phyloP scores from a whole-genome alignment of 2,329 filamentous ascomycete genomes.

The Sordariomycetes sp. region DNA sequence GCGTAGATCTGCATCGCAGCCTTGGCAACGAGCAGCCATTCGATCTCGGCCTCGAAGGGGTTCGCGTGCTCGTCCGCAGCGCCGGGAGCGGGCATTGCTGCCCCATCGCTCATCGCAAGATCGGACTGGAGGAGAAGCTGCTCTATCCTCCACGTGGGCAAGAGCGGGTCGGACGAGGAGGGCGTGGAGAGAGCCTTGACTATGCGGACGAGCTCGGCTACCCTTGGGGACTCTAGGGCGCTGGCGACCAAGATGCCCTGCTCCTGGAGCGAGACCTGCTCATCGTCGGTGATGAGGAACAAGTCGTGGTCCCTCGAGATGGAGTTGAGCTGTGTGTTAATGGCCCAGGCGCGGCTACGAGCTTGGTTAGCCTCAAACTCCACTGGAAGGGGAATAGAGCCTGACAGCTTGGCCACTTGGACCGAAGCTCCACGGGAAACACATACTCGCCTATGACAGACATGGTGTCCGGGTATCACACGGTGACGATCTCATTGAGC shows the following conservation, averaged over 20 bases:
- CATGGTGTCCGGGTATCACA: slow-evolving; percentile 19
- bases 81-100: slow-evolving; percentile 13
- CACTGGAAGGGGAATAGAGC: background rate
- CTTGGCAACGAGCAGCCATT: slow-evolving; percentile 87
- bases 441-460: slow-evolving; percentile 37
- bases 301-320: slow-evolving; percentile 20
- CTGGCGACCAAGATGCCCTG: slow-evolving; percentile 26
- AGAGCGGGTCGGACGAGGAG: slow-evolving; percentile 49
- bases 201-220: slow-evolving; percentile 54
- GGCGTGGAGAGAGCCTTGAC: slow-evolving; percentile 63
- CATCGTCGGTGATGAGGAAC: slow-evolving; percentile 21
- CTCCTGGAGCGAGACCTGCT: slow-evolving; percentile 26
- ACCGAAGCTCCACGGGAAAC: slow-evolving; percentile 8
- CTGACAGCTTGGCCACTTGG: background rate
- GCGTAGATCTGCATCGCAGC: slow-evolving; percentile 88
- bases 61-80: slow-evolving; percentile 15
- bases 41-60: slow-evolving; percentile 64
- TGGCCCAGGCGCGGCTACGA: slow-evolving; percentile 46
- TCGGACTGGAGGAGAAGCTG: slow-evolving; percentile 51
- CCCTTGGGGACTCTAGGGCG: slow-evolving; percentile 38
- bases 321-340: slow-evolving; percentile 53
- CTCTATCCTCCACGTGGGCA: slow-evolving; percentile 50
- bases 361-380: background rate
- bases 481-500: background rate
- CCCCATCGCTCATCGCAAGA: slow-evolving; percentile 31